Percentiles rank a stretch among this genome's conserved stretches.
These are phyloP conservation scores for Aureobasidium sp. DNA, from an alignment of 2,329 filamentous ascomycete species.

Conservation along the genomic window DNA sequence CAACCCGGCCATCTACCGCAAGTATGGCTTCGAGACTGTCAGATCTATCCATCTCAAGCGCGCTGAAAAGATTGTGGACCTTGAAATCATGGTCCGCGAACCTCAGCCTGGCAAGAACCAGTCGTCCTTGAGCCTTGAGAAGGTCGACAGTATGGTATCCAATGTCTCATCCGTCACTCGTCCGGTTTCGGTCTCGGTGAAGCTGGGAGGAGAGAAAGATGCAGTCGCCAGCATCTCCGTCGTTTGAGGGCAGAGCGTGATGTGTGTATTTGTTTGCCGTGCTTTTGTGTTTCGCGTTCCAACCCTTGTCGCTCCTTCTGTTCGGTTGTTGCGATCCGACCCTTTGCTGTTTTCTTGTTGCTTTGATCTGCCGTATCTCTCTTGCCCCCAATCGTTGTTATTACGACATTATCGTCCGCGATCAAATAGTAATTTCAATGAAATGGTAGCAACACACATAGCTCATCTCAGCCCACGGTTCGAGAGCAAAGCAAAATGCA, in stretches of 20 bases:
- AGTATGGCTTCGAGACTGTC: slow-evolving; percentile 64
- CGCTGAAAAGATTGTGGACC: slow-evolving; percentile 51
- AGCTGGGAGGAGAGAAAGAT: slow-evolving; percentile 9
- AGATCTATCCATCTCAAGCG: slow-evolving; percentile 56
- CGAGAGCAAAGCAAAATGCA: background rate
- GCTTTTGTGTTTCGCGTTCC: background rate
- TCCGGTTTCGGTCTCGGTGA: slow-evolving; percentile 4
- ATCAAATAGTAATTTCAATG: background rate
- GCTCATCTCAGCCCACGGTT: background rate
- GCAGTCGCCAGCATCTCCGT: slow-evolving; percentile 1
- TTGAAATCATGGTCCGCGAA: slow-evolving; percentile 80
- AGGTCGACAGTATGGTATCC: slow-evolving; percentile 12
- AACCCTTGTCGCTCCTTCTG: slow-evolving; percentile 1
- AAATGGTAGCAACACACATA: background rate
- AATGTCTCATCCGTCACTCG: background rate
- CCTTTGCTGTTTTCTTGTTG: background rate
- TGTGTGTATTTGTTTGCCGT: background rate
- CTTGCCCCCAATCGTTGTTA: background rate
- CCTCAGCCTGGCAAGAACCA: slow-evolving; percentile 33
- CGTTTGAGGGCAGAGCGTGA: background rate
- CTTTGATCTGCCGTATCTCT: background rate
- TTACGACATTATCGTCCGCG: background rate
- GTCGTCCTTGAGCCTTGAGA: slow-evolving; percentile 8
- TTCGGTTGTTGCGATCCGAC: background rate
- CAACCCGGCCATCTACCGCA: slow-evolving; percentile 67